Evolutionary conservation across 345 rosid genomes (phyloP).

Genomic region (Gossypium rotundifolium): DNA sequence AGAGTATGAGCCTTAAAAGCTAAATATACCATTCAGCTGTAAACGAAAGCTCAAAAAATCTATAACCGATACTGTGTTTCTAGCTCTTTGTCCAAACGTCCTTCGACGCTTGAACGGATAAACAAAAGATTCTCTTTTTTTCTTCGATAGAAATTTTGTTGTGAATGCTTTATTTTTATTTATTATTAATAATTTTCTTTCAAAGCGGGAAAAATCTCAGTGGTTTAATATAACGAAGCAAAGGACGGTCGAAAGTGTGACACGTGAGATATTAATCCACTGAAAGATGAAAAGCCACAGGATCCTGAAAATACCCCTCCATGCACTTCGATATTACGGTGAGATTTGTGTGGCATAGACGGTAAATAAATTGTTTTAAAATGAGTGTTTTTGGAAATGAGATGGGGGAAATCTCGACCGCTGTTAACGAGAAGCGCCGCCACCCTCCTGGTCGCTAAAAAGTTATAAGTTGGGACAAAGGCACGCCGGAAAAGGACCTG

Average conservation of each 20-base stretch:
- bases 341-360: not conserved
- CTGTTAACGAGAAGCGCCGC: not conserved
- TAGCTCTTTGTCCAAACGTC: not conserved
- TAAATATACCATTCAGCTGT: slow-evolving; percentile 26
- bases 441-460: not conserved
- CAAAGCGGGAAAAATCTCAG: slow-evolving; percentile 54
- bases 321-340: not conserved
- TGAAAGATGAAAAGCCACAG: not conserved
- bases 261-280: slow-evolving; percentile 65
- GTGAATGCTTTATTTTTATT: not conserved
- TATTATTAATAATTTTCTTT: not conserved
- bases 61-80: not conserved
- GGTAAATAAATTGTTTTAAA: not conserved
- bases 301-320: slow-evolving; percentile 19
- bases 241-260: slow-evolving; percentile 45
- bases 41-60: slow-evolving; percentile 16
- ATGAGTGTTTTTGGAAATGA: slow-evolving; percentile 11
- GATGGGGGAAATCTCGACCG: slow-evolving; percentile 18
- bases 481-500: slow-evolving; percentile 8
- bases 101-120: slow-evolving; percentile 23
- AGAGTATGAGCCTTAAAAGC: slow-evolving; percentile 21
- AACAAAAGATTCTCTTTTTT: slow-evolving; percentile 17
- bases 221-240: slow-evolving; percentile 29
- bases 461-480: not conserved
- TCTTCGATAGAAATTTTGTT: not conserved